Conservation (phyloP, 169 alveolate species). For the Haemoproteus tartakovskyi region DNA sequence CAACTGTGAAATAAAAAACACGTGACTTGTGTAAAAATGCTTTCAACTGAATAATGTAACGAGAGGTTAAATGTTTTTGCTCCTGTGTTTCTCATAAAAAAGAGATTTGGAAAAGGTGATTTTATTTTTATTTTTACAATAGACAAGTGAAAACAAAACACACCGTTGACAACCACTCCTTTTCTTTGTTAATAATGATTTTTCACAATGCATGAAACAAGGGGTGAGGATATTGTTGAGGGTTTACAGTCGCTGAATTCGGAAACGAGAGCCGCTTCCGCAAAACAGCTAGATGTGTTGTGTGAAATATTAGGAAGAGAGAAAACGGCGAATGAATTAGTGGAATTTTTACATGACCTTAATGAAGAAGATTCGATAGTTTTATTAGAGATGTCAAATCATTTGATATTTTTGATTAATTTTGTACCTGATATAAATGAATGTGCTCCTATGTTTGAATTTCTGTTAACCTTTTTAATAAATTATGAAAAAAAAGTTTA, state of each 20-base stretch:
- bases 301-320: constrained; percentile 51
- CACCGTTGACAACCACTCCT: no score
- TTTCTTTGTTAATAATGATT: no score
- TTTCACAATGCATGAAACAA: constrained; percentile 2
- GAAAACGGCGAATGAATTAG: constrained; percentile 28
- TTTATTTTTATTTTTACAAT: no score
- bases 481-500: constrained; percentile 44
- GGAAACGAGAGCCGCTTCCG: constrained; percentile 18
- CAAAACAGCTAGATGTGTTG: constrained; percentile 33
- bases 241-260: constrained; percentile 52
- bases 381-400: constrained; percentile 35
- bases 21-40: no score
- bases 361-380: constrained; percentile 61
- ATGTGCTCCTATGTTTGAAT: constrained; percentile 29
- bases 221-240: constrained; percentile 45
- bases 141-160: no score
- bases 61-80: no score
- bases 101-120: no score
- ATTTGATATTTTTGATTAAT: constrained; percentile 20
- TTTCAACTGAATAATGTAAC: no score
- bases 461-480: constrained; percentile 35
- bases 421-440: constrained; percentile 26
- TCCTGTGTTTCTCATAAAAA: no score
- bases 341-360: constrained; percentile 54
- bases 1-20: no score